These are phyloP conservation scores for Triticum dicoccoides DNA, from an alignment of 176 grass and related monocot species.

Conservation along the genomic window DNA sequence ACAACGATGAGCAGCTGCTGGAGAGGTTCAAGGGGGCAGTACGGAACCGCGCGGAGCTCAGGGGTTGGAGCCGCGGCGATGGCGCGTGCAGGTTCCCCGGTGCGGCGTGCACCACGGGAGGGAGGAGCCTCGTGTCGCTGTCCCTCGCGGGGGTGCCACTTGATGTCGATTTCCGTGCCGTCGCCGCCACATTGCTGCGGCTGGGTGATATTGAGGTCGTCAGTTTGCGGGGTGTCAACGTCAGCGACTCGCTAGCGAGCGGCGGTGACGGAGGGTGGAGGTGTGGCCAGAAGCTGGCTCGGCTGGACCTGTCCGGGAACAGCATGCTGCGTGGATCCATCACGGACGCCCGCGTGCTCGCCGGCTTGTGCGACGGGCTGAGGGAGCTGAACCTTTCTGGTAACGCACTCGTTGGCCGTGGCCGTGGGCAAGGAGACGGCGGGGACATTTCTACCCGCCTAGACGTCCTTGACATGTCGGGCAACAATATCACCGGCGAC, in stretches of 20 bases:
- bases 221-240: slow-evolving; percentile 33
- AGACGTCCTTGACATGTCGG: slow-evolving; percentile 48
- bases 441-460: slow-evolving; percentile 10
- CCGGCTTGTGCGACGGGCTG: slow-evolving; percentile 20
- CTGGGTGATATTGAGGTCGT: slow-evolving; percentile 32
- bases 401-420: slow-evolving; percentile 27
- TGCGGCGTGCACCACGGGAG: slow-evolving; percentile 23
- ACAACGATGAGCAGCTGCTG: slow-evolving; percentile 48
- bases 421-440: neutral
- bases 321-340: slow-evolving; percentile 34
- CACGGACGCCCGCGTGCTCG: slow-evolving; percentile 5
- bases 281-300: slow-evolving; percentile 29
- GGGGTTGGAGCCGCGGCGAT: slow-evolving; percentile 31
- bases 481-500: slow-evolving; percentile 44
- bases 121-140: slow-evolving; percentile 27
- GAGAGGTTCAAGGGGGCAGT: slow-evolving; percentile 40
- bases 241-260: slow-evolving; percentile 26
- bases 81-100: slow-evolving; percentile 39
- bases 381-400: slow-evolving; percentile 51
- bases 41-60: slow-evolving; percentile 24
- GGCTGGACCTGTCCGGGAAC: slow-evolving; percentile 58
- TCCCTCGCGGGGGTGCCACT: slow-evolving; percentile 21
- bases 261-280: neutral
- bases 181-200: slow-evolving; percentile 27
- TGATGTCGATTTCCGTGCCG: slow-evolving; percentile 32